Evolutionary conservation across 495 filamentous ascomycete genomes (phyloP), one percentile per base, ranked within the genome.

Genomic region (Coniosporium apollinis): DNA sequence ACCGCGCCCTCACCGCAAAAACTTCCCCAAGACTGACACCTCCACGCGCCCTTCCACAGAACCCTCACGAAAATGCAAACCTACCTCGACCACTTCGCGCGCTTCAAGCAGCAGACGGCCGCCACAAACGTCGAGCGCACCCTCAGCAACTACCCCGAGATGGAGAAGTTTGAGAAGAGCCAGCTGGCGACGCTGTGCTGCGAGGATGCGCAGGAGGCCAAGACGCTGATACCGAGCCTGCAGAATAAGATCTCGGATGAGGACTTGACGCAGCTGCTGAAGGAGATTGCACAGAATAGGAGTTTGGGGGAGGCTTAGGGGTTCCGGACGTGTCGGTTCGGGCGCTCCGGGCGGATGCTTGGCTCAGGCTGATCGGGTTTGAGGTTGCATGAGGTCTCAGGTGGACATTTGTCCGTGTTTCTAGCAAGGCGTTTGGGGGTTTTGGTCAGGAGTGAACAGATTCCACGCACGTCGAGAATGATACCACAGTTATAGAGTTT

Each of bases 151-250:
- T 75, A 79, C 45, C 73, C 75, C 37, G 75, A 86, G 51, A 58
- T 97, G 46, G 79, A 78, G 50, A 77, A 81, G 52, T 94, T 94
- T 50, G 89, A 97, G 69, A 69, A 79, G 46, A 82, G 82, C 28
- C 85, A 94, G 64, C 67, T 97, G 36, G 87, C 87, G 4, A 84
- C 82, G 37, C 65, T 97, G 16, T 92, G 83, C 58, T 93, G 84
- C 50, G 85, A 93, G 45, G 76, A 69, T 16, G 76, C 79, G 28
- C 91, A 97, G 46, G 89, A 97, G 63, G 91, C 89, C 45, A 93
- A 94, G 64, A 92, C 82, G 6, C 66, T 97, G 30, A 92, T 97
- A 37, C 89, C 89, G 0, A 92, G 82, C 45, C 62, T 97, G 16
- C 66, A 73, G 42, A 69, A 81, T 50, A 97, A 96, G 60, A 87